Conservation (phyloP, 805 yeast species). For the Starmerella floris region DNA sequence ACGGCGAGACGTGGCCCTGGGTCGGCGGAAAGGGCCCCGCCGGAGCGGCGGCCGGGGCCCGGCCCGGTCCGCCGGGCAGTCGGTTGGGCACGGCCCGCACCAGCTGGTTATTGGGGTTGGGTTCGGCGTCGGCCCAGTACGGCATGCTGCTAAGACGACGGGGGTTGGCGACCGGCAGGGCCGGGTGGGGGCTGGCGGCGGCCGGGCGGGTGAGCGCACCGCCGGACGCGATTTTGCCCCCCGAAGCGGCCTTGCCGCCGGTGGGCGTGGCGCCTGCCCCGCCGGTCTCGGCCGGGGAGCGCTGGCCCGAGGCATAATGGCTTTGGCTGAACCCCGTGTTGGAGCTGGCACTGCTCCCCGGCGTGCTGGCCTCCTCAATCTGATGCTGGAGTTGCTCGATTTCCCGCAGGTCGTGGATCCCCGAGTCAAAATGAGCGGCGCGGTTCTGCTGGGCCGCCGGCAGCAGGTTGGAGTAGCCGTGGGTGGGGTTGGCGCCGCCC, state of each 20-base stretch:
- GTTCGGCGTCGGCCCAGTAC: neutral
- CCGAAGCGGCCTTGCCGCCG: neutral
- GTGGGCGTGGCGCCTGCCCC: neutral
- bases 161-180: neutral
- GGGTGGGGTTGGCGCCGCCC: constrained; percentile 3
- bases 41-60: neutral
- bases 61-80: neutral
- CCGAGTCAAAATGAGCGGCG: constrained; percentile 3
- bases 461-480: constrained; percentile 4
- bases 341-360: constrained; percentile 3
- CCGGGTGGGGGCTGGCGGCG: neutral
- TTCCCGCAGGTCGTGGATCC: constrained; percentile 20
- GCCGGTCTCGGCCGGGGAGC: neutral
- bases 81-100: constrained; percentile 3
- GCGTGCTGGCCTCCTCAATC: constrained; percentile 16
- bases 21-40: neutral
- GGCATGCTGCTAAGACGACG: neutral
- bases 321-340: neutral
- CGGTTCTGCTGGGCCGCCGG: constrained; percentile 6
- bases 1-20: neutral
- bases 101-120: constrained; percentile 1
- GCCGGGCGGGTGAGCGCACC: neutral
- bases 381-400: constrained; percentile 21
- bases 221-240: neutral
- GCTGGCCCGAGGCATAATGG: neutral